These are phyloP conservation scores for Kodamaea jinghongensis DNA, from an alignment of 805 yeast genomes.

Conservation along the genomic window DNA sequence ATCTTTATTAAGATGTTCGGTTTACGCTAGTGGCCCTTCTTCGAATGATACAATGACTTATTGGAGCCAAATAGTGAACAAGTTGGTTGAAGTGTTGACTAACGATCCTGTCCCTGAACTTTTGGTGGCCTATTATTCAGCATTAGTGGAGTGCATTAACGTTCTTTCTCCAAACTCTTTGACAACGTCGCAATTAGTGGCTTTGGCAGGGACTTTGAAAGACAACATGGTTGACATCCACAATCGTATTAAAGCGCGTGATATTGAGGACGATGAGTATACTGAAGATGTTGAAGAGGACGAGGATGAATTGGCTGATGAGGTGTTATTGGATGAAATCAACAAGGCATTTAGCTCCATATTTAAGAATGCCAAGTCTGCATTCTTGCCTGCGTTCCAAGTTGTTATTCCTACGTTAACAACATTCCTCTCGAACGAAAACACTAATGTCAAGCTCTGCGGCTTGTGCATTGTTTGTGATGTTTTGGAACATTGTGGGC, in stretches of 20 bases:
- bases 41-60: slow-evolving; percentile 61
- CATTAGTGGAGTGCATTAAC: slow-evolving; percentile 64
- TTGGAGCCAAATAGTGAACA: slow-evolving; percentile 70
- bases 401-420: slow-evolving; percentile 60
- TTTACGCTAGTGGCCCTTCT: slow-evolving; percentile 51
- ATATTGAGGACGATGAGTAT: slow-evolving; percentile 77
- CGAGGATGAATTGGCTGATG: slow-evolving; percentile 85
- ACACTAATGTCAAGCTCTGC: slow-evolving; percentile 66
- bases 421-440: slow-evolving; percentile 60
- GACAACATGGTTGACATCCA: slow-evolving; percentile 63
- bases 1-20: slow-evolving; percentile 62
- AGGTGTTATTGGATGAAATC: slow-evolving; percentile 83
- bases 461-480: slow-evolving; percentile 82
- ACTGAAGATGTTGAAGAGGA: slow-evolving; percentile 83
- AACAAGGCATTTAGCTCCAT: slow-evolving; percentile 70
- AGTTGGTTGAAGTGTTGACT: slow-evolving; percentile 63
- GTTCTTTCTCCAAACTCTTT: slow-evolving; percentile 65
- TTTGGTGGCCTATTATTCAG: slow-evolving; percentile 70
- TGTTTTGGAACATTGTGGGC: slow-evolving; percentile 75
- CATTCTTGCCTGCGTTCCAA: slow-evolving; percentile 66
- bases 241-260: slow-evolving; percentile 69
- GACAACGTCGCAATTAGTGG: slow-evolving; percentile 50
- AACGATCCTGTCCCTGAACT: slow-evolving; percentile 84
- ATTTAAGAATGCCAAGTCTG: slow-evolving; percentile 58
- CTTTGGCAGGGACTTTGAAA: slow-evolving; percentile 58